A percentile compares a stretch with the other conserved stretches of the same genome.
Evolutionary conservation across 2,329 filamentous ascomycete species (phyloP).

Genomic region (Aspergillus sergii): DNA sequence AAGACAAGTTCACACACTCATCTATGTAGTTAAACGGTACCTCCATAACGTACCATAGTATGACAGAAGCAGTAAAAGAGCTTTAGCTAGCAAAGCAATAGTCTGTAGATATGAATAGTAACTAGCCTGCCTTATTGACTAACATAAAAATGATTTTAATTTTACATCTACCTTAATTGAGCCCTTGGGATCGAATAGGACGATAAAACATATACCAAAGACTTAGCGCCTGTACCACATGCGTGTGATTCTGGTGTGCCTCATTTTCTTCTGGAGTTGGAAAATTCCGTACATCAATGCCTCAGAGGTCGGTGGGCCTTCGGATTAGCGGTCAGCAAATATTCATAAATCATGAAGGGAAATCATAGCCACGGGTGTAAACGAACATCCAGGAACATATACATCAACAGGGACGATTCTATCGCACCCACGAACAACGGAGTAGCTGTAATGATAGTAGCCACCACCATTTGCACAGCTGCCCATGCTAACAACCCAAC

Average conservation of each 20-base stretch:
- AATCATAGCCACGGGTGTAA: slow-evolving; percentile 24
- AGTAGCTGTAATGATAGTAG: slow-evolving; percentile 88
- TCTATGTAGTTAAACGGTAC: background rate
- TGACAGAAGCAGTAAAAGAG: background rate
- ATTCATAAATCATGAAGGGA: slow-evolving; percentile 14
- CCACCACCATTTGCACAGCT: slow-evolving; percentile 84
- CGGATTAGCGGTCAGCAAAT: slow-evolving; percentile 9
- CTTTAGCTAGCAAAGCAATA: background rate
- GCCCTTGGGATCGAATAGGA: background rate
- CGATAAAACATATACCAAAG: slow-evolving; percentile 1
- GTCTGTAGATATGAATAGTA: background rate
- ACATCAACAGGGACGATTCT: slow-evolving; percentile 81
- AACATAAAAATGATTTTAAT: background rate
- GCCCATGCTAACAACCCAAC: slow-evolving; percentile 87
- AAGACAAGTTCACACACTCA: background rate
- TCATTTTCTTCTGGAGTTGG: slow-evolving; percentile 79
- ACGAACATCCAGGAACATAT: slow-evolving; percentile 79
- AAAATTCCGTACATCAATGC: slow-evolving; percentile 69
- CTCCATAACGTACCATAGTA: background rate
- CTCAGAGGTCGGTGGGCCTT: slow-evolving; percentile 56
- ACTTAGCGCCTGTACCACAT: slow-evolving; percentile 59
- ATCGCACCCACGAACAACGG: slow-evolving; percentile 75
- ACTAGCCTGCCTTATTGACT: background rate
- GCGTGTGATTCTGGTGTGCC: slow-evolving; percentile 57
- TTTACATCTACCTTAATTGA: background rate